Base-by-base conservation (phyloP, 2,329 filamentous ascomycete species). In the Fusarium denticulatum region DNA sequence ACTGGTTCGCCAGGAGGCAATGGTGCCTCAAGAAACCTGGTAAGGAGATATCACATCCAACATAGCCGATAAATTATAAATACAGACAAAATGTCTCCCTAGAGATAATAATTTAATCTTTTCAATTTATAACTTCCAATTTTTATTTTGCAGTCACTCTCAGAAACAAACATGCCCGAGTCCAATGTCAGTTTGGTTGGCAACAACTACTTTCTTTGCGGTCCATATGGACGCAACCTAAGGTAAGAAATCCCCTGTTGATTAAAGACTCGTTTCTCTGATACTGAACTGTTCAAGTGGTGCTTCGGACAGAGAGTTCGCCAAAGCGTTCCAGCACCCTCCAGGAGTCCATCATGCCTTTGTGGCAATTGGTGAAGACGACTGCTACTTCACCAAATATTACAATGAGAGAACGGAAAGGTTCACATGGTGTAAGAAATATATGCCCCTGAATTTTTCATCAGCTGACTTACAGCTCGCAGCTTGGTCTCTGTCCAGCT, bases 261-360 rank as follows among this genome's bases (percentile, higher is more conserved):
- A 22, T 6, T 12, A 7, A 7, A n/a, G 6, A 15, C 2, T 47
- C 12, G 0, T 7, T 20, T 7, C 8, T 15, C 4, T 4, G 13
- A 26, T 47, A 6, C 18, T 30, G 12, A 10, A 1, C 18, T 14
- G 20, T 5, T 22, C 18, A 28, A 47, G 45, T 15, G 24, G 26
- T 30, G 45, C 45, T 22, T 22, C 45, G 26, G 18, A 47, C 16
- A 26, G 24, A 12, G 26, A 47, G 26, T 47, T 30, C 45, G 24
- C 26, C 26, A 47, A 30, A 47, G 26, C 45, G 26, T 47, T 30
- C 20, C 45, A 47, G 11, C 45, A 47, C 5, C 26, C 45, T 30
- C 45, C 45, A 22, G 45, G 45, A 30, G 26, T 30, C 9, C 45
- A 47, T 47, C 45, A 47, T 30, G 45, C 26, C 7, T 47, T 47